Conservation (phyloP, 2,329 filamentous ascomycete genomes). For the Penicillium olsonii region DNA sequence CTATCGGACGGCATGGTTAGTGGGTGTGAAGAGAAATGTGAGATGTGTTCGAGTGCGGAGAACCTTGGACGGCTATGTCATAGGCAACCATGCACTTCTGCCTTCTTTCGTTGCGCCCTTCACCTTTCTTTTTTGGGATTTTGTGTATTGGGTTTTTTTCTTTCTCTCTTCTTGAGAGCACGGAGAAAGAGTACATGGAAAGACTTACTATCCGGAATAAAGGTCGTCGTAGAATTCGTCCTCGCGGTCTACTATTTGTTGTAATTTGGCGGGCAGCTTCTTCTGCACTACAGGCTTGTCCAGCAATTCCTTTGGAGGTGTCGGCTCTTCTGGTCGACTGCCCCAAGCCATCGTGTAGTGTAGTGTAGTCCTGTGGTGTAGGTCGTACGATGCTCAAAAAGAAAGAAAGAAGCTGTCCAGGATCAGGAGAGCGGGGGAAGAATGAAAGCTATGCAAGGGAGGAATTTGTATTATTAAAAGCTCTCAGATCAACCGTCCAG, state of each 20-base stretch:
- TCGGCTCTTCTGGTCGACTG: conserved; percentile 23
- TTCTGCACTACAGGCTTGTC: conserved; percentile 49
- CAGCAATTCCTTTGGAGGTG: conserved; percentile 15
- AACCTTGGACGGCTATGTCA: too few relatives aligned
- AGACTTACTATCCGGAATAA: conserved; percentile 73
- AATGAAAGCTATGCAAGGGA: conserved; percentile 8
- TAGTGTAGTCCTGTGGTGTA: neutral
- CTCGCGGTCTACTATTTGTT: conserved; percentile 60
- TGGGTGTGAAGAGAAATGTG: conserved; percentile 4
- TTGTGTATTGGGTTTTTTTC: neutral
- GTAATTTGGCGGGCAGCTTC: conserved; percentile 56
- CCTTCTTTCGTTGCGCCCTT: conserved; percentile 1
- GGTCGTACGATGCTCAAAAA: neutral
- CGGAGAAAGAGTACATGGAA: neutral
- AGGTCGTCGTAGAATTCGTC: conserved; percentile 76
- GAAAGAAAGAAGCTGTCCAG: neutral
- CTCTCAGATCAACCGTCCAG: conserved; percentile 12
- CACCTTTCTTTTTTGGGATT: neutral
- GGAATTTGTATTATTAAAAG: conserved; percentile 4
- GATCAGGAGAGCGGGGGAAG: neutral
- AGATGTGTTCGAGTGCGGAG: too few relatives aligned
- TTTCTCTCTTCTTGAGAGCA: neutral
- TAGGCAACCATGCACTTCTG: neutral
- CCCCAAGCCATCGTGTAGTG: conserved; percentile 34
- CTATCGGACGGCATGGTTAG: conserved; percentile 44